These are phyloP conservation scores for Stemphylium lycopersici DNA, from an alignment of 2,329 filamentous ascomycete genomes.

Conservation along the genomic window DNA sequence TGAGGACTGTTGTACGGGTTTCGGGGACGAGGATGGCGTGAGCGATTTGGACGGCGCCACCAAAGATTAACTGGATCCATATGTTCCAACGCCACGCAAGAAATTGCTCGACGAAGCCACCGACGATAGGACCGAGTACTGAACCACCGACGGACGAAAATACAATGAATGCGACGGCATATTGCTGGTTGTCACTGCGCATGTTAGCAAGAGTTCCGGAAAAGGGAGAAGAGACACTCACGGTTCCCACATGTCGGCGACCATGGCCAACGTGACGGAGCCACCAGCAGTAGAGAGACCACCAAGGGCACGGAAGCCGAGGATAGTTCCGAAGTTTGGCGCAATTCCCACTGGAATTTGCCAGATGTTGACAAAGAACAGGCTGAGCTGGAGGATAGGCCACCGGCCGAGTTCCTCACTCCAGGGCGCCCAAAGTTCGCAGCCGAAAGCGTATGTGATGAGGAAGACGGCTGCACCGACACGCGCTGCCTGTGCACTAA, in stretches of 20 bases:
- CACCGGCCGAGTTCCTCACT: constrained; percentile 81
- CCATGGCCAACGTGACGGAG: constrained; percentile 68
- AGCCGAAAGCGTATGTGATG: constrained; percentile 81
- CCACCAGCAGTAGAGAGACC: constrained; percentile 63
- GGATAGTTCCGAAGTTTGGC: constrained; percentile 72
- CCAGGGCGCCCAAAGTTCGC: constrained; percentile 88
- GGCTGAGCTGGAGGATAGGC: constrained; percentile 73
- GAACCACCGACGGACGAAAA: constrained; percentile 82
- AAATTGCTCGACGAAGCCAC: constrained; percentile 73
- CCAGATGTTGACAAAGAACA: constrained; percentile 79
- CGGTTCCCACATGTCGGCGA: constrained; percentile 64
- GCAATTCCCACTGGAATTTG: constrained; percentile 70
- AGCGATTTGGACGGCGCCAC: constrained; percentile 69
- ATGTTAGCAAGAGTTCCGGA: background rate
- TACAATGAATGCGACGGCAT: constrained; percentile 70
- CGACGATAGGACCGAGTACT: constrained; percentile 77
- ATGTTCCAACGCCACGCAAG: constrained; percentile 79
- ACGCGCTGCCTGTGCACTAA: constrained; percentile 72
- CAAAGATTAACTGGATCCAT: constrained; percentile 86
- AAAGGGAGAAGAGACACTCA: constrained; percentile 18
- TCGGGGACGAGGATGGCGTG: constrained; percentile 77
- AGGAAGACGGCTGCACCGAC: constrained; percentile 80
- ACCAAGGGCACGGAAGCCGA: constrained; percentile 63
- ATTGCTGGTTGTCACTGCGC: constrained; percentile 62
- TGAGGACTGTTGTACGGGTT: constrained; percentile 76